Evolutionary conservation across 2,329 filamentous ascomycete genomes (phyloP), one percentile per base, ranked within the genome.

Genomic region (Fusarium tjaetaba): DNA sequence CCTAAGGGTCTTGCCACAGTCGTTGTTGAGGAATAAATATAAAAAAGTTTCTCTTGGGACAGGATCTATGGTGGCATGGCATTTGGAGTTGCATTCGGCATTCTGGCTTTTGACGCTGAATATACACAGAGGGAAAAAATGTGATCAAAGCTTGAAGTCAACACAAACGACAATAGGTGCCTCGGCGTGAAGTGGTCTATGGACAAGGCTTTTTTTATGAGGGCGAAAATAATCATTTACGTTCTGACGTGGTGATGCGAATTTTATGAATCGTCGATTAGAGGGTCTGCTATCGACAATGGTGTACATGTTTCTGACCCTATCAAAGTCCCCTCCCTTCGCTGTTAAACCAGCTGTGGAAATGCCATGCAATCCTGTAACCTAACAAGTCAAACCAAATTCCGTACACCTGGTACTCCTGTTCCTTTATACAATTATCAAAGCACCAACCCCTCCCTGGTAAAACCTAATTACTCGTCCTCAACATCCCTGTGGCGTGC

Each of bases 1-100:
- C 92, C 95, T 87, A 98, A 98, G 94, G 96, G 96, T 86, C 93
- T 99, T 81, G 91, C 93, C 84, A 99, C 96, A 80, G 91, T 93
- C 81, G 90, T 97, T 81, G 96, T 99, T 76, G 90, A 92, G 87
- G 90, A 92, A 84, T 89, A 91, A 88, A 83, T 80, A 66, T 30
- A 79, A 81, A 80, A 80, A 78, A 78, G 63, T 79, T 78, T 81
- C 79, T 80, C 75, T 80, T 80, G 80, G 82, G 81, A 82, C 82
- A 81, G 81, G 81, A 82, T 84, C 77, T 83, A 79, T 77, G 82
- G 81, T 80, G 81, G 82, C 81, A 83, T 83, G 83, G 83, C 82
- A 84, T 85, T 83, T 79, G 83, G 83, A 85, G 83, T 85, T 85
- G 83, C 82, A 82, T 81, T 79, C 81, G 82, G 83, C 82, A 79